Base-by-base conservation (phyloP, 1,284 basidiomycete species). In the Leccinum insolens region DNA sequence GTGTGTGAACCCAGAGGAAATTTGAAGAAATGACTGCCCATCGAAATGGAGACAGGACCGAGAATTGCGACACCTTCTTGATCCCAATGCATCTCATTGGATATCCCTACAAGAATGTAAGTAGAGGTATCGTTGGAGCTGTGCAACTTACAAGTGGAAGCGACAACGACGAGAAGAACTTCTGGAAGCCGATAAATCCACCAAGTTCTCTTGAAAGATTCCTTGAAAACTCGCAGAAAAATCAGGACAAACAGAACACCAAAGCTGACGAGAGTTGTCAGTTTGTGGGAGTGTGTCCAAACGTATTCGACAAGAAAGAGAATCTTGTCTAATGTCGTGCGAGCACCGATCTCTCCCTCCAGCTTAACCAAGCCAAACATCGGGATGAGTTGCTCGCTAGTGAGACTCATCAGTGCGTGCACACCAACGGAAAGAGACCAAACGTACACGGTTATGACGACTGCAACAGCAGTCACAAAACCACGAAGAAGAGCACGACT, bases 401-500 rank as follows among this genome's bases (percentile, higher is more conserved):
- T n/a, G 17, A 22, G 55, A 31, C 11, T 25, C 60, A 55, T 74
- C 63, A 68, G 31, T 8, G 20, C 9, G 17, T 64, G 46, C 46
- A 49, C 15, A 63, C 25, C 25, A 20, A 41, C 15, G 66, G 7
- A 59, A 68, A 44, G 14, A 17, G 61, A 60, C 2, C 6, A 28
- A 5, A 81, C 87, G 64, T 69, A 91, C 91, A 92, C 85, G 74
- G 88, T 83, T 71, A 94, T 93, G 28, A 94, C 86, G 5, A 91
- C 84, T 1, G 90, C 92, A 22, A 95, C 86, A 17, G 93, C 93
- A 4, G 90, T 89, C 64, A 95, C 89, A 78, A 98, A 98, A 7
- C 96, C 96, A 49, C 94, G 87, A 49, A 98, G 84, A 7, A 95
- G 81, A 6, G 96, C 94, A 67, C 95, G 88, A 71, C 92, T 94